Evolutionary conservation across 139 green algal species (phyloP).

Genomic region (Picochlorum sp.): DNA sequence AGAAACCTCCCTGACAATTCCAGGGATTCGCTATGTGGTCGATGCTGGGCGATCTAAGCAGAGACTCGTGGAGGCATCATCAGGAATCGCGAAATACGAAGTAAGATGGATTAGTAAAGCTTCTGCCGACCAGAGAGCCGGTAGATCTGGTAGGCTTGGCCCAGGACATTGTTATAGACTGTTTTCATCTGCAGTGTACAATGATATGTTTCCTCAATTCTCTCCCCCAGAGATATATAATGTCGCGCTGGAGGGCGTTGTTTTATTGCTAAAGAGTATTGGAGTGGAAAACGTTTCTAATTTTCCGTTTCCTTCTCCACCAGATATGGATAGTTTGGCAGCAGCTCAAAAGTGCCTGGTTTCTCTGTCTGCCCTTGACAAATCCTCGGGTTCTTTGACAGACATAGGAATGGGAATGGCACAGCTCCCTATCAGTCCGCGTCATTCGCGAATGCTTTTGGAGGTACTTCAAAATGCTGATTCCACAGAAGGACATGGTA

Average conservation of each 20-base stretch:
- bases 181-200: conserved; percentile 80
- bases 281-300: conserved; percentile 83
- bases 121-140: conserved; percentile 75
- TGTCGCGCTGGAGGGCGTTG: conserved; percentile 78
- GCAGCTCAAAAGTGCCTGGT: conserved; percentile 53
- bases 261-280: conserved; percentile 86
- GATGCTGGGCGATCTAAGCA: conserved; percentile 78
- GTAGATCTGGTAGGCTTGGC: conserved; percentile 81
- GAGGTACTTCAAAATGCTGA: background rate
- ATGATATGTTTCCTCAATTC: conserved; percentile 74
- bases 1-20: conserved; percentile 97
- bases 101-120: conserved; percentile 84
- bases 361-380: conserved; percentile 51
- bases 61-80: conserved; percentile 52
- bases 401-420: conserved; percentile 73
- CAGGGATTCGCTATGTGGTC: conserved; percentile 84
- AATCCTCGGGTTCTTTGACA: conserved; percentile 43
- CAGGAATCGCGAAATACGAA: conserved; percentile 57
- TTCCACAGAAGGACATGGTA: background rate
- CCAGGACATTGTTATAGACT: conserved; percentile 93
- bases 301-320: conserved; percentile 89
- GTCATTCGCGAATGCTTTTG: conserved; percentile 86
- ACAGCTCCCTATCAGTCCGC: conserved; percentile 69
- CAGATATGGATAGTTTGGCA: conserved; percentile 42
- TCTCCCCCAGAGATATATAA: conserved; percentile 78